These are phyloP conservation scores for Boletus austroedulis DNA, from an alignment of 1,284 basidiomycete species.

Conservation along the genomic window DNA sequence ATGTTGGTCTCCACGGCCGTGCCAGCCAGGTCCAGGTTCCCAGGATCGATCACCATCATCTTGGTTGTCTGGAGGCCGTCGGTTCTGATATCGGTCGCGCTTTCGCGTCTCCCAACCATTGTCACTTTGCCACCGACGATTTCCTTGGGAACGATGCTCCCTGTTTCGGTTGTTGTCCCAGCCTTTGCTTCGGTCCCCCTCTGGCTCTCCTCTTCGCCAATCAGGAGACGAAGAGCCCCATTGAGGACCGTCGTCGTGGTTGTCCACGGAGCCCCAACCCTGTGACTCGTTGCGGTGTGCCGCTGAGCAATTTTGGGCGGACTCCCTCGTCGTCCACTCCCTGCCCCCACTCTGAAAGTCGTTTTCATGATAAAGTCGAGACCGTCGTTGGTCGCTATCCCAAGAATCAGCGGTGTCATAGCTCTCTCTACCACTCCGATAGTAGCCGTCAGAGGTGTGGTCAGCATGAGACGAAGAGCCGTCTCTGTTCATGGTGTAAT, in stretches of 20 bases:
- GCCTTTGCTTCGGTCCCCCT: slow-evolving; percentile 33
- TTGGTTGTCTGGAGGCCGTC: slow-evolving; percentile 29
- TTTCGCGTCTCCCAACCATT: slow-evolving; percentile 41
- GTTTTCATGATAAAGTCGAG: slow-evolving; percentile 38
- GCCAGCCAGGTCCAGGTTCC: slow-evolving; percentile 65
- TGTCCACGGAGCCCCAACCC: slow-evolving; percentile 38
- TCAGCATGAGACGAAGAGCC: slow-evolving; percentile 51
- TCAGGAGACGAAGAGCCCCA: slow-evolving; percentile 47
- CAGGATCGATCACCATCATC: slow-evolving; percentile 52
- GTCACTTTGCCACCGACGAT: slow-evolving; percentile 38
- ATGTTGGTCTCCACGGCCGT: slow-evolving; percentile 39
- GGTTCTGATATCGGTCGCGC: slow-evolving; percentile 34
- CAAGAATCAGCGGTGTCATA: slow-evolving; percentile 45
- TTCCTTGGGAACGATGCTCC: slow-evolving; percentile 31
- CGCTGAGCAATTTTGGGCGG: slow-evolving; percentile 43
- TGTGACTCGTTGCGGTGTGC: slow-evolving; percentile 44
- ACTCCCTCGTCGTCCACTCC: slow-evolving; percentile 47
- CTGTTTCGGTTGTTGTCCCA: slow-evolving; percentile 30
- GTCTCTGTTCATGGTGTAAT: slow-evolving; percentile 48
- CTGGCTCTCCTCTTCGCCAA: slow-evolving; percentile 30
- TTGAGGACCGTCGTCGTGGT: slow-evolving; percentile 41
- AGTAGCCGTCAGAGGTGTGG: slow-evolving; percentile 46
- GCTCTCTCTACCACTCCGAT: slow-evolving; percentile 49
- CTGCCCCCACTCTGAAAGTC: slow-evolving; percentile 41
- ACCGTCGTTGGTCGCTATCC: slow-evolving; percentile 45